These are phyloP conservation scores for Cunninghamia lanceolata DNA, from an alignment of 75 land plant genomes.

Conservation along the genomic window DNA sequence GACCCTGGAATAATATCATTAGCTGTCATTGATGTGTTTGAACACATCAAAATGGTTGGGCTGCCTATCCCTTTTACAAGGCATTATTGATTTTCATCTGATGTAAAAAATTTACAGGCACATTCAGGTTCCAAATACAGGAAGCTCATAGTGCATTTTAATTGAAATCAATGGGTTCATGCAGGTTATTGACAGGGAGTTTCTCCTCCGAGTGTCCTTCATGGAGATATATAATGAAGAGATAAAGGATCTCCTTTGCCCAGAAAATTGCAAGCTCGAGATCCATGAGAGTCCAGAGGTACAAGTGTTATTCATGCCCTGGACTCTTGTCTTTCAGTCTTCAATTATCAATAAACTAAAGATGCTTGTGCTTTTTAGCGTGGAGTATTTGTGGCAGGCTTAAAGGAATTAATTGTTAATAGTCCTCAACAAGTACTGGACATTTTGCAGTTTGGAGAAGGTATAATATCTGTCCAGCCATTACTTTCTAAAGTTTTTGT, in stretches of 20 bases:
- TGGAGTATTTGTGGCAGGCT: constrained; percentile 5
- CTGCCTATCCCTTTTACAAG: not conserved
- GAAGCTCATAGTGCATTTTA: not conserved
- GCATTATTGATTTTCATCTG: not conserved
- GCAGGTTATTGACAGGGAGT: not conserved
- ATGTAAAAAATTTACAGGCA: not conserved
- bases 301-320: not conserved
- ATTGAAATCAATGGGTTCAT: not conserved
- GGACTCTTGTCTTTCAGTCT: not conserved
- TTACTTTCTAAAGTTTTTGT: not conserved
- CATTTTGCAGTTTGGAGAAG: constrained; percentile 2
- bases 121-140: not conserved
- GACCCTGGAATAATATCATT: constrained; percentile 30
- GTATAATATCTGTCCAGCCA: not conserved
- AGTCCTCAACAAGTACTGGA: constrained; percentile 1
- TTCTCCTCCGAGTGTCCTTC: constrained; percentile 16
- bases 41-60: constrained; percentile 23
- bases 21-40: constrained; percentile 34
- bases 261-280: constrained; percentile 24
- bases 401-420: constrained; percentile 1
- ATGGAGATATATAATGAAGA: constrained; percentile 54
- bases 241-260: constrained; percentile 47
- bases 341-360: not conserved
- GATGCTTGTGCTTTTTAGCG: constrained; percentile 1
- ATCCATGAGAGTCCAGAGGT: constrained; percentile 5